phyloP scores from a whole-genome alignment of 2,329 filamentous ascomycete species.

The Cercospora zeina region DNA sequence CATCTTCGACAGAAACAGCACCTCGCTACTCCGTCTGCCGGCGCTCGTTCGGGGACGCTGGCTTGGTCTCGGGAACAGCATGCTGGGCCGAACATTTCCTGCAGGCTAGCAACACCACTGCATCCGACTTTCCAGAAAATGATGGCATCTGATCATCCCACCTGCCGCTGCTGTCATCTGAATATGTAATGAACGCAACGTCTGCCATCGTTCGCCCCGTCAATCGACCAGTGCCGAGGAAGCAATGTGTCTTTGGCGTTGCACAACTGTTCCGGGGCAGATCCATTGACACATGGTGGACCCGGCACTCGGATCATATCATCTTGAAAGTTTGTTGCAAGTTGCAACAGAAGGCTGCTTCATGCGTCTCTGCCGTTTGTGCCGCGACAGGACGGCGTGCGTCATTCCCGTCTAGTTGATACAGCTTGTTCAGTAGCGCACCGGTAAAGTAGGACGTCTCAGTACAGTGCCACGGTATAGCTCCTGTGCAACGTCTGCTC shows the following conservation, averaged over 20 bases:
- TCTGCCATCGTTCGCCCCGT: background rate
- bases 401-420: background rate
- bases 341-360: background rate
- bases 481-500: background rate
- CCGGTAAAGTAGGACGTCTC: background rate
- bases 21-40: background rate
- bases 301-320: background rate
- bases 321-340: background rate
- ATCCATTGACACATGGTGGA: background rate
- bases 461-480: background rate
- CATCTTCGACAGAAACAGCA: too few species aligned
- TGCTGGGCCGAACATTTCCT: constrained; percentile 14
- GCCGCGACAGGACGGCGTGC: background rate
- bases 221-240: background rate
- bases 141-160: background rate
- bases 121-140: background rate
- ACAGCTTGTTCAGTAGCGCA: background rate
- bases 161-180: background rate
- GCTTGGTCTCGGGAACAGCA: background rate
- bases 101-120: background rate
- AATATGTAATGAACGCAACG: background rate
- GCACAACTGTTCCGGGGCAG: background rate
- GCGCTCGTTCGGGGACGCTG: background rate
- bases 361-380: background rate
- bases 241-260: background rate